A percentile compares a stretch with the other conserved stretches of the same genome.
These are phyloP conservation scores for Vigna unguiculata DNA, from an alignment of 306 rosid species.

Conservation along the genomic window DNA sequence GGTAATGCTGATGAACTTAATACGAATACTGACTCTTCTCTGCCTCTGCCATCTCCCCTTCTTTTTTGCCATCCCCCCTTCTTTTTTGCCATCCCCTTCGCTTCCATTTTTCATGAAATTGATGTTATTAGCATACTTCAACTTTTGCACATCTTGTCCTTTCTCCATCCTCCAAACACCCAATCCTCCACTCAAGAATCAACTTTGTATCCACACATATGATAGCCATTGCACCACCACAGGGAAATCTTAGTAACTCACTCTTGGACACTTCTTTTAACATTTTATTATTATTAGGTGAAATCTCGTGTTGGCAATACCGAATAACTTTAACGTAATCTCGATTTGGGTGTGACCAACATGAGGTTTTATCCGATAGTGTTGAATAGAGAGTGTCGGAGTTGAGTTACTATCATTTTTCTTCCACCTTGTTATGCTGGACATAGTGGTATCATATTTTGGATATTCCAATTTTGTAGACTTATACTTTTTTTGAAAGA, in stretches of 20 bases:
- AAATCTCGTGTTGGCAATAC: neutral
- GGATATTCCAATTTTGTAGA: conserved; percentile 21
- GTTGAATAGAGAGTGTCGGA: neutral
- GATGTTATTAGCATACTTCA: neutral
- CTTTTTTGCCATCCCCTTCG: neutral
- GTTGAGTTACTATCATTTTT: conserved; percentile 4
- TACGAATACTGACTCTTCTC: conserved; percentile 24
- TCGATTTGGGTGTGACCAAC: neutral
- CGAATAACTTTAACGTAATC: neutral
- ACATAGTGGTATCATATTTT: conserved; percentile 12
- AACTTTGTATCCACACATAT: neutral
- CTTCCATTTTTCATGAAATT: neutral
- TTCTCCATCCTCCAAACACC: neutral
- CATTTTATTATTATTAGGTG: neutral
- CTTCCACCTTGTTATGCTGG: neutral
- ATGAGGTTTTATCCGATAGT: conserved; percentile 1
- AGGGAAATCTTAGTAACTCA: neutral
- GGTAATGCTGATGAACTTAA: conserved; percentile 23
- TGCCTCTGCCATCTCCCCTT: neutral
- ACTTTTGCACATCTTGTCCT: neutral
- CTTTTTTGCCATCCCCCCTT: neutral
- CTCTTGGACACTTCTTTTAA: neutral
- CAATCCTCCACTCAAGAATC: neutral
- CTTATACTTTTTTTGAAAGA: neutral
- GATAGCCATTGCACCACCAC: conserved; percentile 10